Evolutionary conservation across 2,329 filamentous ascomycete genomes (phyloP), one percentile per base, ranked within the genome.

Genomic region (Phyllosticta paracitricarpa): DNA sequence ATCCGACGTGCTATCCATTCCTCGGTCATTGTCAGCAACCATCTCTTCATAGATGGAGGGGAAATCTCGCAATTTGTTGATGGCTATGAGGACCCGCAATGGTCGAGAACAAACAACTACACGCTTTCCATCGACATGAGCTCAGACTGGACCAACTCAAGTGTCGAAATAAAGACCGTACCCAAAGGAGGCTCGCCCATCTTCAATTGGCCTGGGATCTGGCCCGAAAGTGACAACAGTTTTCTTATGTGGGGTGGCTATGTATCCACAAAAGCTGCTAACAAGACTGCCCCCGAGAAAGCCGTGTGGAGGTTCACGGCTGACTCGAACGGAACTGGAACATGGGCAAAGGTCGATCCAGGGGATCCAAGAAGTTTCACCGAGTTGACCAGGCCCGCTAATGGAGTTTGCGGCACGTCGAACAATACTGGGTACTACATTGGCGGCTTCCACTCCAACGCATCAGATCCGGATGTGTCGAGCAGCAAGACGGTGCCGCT

Each of bases 191-290:
- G 17, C 2, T 22, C 59, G 17, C 59, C 59, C 1, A 25, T 33
- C 4, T 40, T 61, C 33, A 35, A 33, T 17, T 24, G 10, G 10
- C 40, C 48, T 5, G 26, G 54, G n/a, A 17, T 61, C 8, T 61
- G 59, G 59, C 10, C 54, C 19, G 24, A 56, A 3, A 40, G 54
- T 40, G 48, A 52, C 24, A 8, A 35, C 40, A 17, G 25, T 19
- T 61, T 61, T 28, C 57, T 56, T 33, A 52, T 51, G 10, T 61
- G 59, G 59, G 30, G 40, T 6, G 59, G 59, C 28, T 14, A 54
- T n/a, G 12, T 28, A 2, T n/a, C 40, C 17, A 6, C n/a, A 17
- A 17, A 5, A n/a, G 40, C 14, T 6, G 17, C 4, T 7, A n/a
- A n/a, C 40, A n/a, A 5, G 14, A 30, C 24, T 52, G 19, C 52